phyloP scores from a whole-genome alignment of 148 eudicot genomes.

The Rhododendron griersonianum region DNA sequence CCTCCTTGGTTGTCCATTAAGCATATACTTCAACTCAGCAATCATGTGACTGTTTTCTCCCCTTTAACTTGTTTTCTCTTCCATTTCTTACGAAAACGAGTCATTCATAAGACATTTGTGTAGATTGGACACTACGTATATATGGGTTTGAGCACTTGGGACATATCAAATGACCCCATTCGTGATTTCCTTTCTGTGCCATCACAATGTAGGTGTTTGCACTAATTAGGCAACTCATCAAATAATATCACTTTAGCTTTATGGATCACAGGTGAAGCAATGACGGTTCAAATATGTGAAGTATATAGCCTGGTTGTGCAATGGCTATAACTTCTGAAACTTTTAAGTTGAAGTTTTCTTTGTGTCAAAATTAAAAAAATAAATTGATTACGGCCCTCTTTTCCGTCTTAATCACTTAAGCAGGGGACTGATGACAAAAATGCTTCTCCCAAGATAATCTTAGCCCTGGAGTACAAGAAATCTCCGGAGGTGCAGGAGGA shows the following conservation, averaged over 20 bases:
- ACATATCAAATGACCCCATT: neutral
- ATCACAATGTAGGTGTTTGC: neutral
- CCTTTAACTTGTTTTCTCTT: neutral
- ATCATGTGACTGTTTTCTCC: neutral
- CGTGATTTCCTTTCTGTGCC: neutral
- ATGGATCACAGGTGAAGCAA: neutral
- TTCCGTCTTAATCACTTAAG: slow-evolving; percentile 14
- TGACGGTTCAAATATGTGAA: neutral
- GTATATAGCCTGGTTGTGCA: neutral
- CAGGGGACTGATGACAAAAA: slow-evolving; percentile 49
- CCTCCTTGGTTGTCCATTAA: neutral
- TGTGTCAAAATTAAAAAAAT: neutral
- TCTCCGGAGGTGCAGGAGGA: slow-evolving; percentile 54
- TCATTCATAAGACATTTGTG: neutral
- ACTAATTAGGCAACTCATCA: neutral
- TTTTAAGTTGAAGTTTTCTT: neutral
- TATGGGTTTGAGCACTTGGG: neutral
- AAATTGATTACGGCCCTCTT: neutral
- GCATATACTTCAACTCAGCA: neutral
- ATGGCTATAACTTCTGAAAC: neutral
- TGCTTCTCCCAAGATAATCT: slow-evolving; percentile 37
- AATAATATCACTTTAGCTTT: neutral
- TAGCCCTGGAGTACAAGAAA: slow-evolving; percentile 69
- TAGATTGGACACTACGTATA: neutral
- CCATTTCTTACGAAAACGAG: neutral